Base-by-base conservation (phyloP, 1,284 basidiomycete genomes). In the Somion occarium region DNA sequence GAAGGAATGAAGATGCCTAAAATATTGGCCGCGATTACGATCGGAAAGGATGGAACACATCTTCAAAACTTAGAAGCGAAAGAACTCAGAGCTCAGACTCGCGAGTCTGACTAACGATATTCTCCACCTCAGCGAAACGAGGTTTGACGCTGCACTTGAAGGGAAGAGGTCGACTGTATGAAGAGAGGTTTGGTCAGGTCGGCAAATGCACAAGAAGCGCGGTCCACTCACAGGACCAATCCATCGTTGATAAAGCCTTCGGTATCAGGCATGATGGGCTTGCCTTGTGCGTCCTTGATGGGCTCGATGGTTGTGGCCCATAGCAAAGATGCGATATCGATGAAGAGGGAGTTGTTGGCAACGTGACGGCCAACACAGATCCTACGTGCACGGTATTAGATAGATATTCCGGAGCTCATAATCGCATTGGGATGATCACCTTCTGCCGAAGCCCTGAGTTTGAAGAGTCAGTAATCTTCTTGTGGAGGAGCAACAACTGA, bases 331-430 rank as follows among this genome's bases (percentile, higher is more conserved):
- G 53, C 53, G 26, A 54, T 49, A 22, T 38, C 43, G 44, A 54
- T 47, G 25, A 48, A 52, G 18, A 54, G 27, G 4, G 44, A 38
- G 27, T 48, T 23, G 25, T 46, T 41, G 5, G 53, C 50, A 41
- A 54, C 42, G 39, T 52, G 26, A 19, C 24, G 22, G 12, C 53
- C 53, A 19, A 46, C 44, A 38, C 53, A 54, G 5, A 51, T 52
- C 27, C 53, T 54, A 39, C 13, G n/a, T 43, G 13, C 11, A 9
- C 13, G 41, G 13, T 13, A 43, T 11, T 11, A 11, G 34, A 11
- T 37, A 37, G 11, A n/a, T 37, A 11, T 11, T 11, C 11, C n/a
- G 34, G 34, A n/a, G 34, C 11, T 37, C n/a, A 37, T 37, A 11
- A 11, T n/a, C n/a, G 34, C 34, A 37, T n/a, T 11, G n/a, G 11